Percentiles rank a stretch among this genome's conserved stretches.
Evolutionary conservation across 257 asterid species (phyloP).

Genomic region (Marsdenia floribunda): DNA sequence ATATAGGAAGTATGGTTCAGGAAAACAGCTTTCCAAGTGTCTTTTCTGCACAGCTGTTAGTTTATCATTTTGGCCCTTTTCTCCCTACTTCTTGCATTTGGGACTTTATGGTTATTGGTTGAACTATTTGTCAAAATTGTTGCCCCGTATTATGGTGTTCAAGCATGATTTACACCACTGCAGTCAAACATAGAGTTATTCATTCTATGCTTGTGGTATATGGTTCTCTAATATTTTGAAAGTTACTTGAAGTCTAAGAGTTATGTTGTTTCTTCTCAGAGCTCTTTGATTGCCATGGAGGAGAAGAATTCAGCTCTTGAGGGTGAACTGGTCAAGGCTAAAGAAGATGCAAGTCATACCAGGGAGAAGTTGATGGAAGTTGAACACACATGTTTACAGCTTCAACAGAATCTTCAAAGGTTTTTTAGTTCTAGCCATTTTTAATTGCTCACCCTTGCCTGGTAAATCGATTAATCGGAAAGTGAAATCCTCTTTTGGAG

Average conservation of each 20-base stretch:
- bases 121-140: not conserved
- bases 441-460: not conserved
- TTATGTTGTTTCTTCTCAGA: slow-evolving; percentile 39
- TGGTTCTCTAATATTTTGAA: not conserved
- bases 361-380: slow-evolving; percentile 66
- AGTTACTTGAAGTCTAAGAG: slow-evolving; percentile 4
- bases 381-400: slow-evolving; percentile 62
- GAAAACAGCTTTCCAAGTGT: not conserved
- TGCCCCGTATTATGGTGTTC: not conserved
- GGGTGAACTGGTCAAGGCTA: slow-evolving; percentile 64
- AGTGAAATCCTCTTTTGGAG: not conserved
- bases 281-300: slow-evolving; percentile 53
- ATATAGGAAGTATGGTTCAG: not conserved
- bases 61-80: not conserved
- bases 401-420: slow-evolving; percentile 69
- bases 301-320: slow-evolving; percentile 62
- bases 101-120: not conserved
- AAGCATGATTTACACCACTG: not conserved
- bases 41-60: not conserved
- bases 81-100: not conserved
- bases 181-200: not conserved
- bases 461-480: not conserved
- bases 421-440: slow-evolving; percentile 16
- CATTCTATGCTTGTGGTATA: not conserved
- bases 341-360: slow-evolving; percentile 56